Evolutionary conservation across 768 basidiomycete species (phyloP).

Genomic region (Crucibulum laeve): DNA sequence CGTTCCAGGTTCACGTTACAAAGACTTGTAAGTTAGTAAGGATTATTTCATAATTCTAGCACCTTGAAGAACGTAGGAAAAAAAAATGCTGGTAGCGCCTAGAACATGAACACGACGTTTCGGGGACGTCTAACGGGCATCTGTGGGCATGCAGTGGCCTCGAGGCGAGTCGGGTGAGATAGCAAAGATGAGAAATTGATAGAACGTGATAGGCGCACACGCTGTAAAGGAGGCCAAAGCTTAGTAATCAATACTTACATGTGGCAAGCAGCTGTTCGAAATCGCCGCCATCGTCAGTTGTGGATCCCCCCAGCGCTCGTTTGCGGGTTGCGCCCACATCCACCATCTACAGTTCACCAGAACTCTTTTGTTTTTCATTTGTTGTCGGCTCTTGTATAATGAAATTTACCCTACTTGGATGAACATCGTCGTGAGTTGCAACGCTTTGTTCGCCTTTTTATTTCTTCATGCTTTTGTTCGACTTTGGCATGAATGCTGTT

Average conservation of each 20-base stretch:
- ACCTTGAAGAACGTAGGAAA: not conserved
- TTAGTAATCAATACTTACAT: not conserved
- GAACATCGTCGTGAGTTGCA: conserved; percentile 12
- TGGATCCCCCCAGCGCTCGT: conserved; percentile 1
- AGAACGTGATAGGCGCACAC: not conserved
- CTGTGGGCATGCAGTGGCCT: not conserved
- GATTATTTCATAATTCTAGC: too few relatives aligned
- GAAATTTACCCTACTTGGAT: conserved; percentile 7
- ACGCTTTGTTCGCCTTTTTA: conserved; percentile 5
- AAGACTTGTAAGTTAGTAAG: too few relatives aligned
- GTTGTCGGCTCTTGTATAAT: conserved; percentile 5
- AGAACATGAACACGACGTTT: not conserved
- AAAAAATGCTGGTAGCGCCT: not conserved
- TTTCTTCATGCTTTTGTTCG: not conserved
- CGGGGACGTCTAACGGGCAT: not conserved
- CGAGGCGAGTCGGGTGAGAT: not conserved
- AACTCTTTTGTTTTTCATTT: not conserved
- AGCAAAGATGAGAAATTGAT: not conserved
- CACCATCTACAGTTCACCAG: conserved; percentile 2
- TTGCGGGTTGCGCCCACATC: too few relatives aligned
- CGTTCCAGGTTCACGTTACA: too few relatives aligned
- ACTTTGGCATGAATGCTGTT: not conserved
- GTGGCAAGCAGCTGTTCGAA: not conserved
- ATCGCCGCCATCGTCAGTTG: not conserved
- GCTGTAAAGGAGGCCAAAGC: not conserved